Base-by-base conservation (phyloP, 192 early-diverging fungal species). In the Podila verticillata region DNA sequence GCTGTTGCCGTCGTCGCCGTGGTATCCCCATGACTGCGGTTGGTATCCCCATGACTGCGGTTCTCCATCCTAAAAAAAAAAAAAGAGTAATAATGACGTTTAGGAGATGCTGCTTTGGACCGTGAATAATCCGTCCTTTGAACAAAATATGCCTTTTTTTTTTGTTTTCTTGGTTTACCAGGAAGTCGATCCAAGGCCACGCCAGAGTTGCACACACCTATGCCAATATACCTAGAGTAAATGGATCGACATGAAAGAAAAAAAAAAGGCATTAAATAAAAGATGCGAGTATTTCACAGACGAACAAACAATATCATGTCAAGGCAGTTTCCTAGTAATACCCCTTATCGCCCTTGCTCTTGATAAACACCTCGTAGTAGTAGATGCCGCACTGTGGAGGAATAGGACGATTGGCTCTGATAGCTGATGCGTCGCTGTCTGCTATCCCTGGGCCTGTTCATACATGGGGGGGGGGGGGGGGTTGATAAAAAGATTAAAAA, bases 1-100 rank as follows among this genome's bases (percentile, higher is more conserved):
- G 35, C 84, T 77, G 57, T 97, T 85, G 28, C 98, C 98, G 83
- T 98, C 96, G 79, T 97, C 96, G 54, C 95, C 97, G 83, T 99
- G 97, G 84, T 98, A 99, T 10, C 97, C 97, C 92, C 93, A 99
- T 7, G 96, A 97, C 60, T 91, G 73, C 4, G 86, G 70, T 63
- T 98, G 95, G 93, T 95, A 97, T 1, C 98, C 95, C n/a, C n/a
- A n/a, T 95, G 70, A 48, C 20, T 48, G 32, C 7, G 51, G n/a
- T 31, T 59, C n/a, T 28, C 28, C n/a, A 54, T 54, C 51, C 20
- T 54, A 54, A 4, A n/a, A 4, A 24, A 24, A 54, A 54, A 54
- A 54, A 54, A 54, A 54, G 44, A 54, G 0, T 6, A 54, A 54
- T 2, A 15, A 15, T 44, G 7, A 44, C 39, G 39, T 36, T 36